A percentile compares a stretch with the other conserved stretches of the same genome.
Conservation (phyloP, 108 stramenopile species). For the Skeletonema grethae region DNA sequence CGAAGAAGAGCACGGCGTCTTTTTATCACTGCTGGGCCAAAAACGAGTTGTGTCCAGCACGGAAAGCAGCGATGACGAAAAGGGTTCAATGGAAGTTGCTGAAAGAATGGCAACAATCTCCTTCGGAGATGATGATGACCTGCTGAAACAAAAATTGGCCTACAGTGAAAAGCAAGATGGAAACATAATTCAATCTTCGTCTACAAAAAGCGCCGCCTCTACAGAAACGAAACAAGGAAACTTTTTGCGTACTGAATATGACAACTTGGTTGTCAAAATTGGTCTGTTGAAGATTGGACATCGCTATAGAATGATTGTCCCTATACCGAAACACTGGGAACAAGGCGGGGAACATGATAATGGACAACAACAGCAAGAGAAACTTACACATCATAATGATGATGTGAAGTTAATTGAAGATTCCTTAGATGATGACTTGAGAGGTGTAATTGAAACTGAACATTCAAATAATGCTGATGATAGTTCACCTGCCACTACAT, state of each 20-base stretch:
- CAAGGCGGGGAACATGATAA: neutral
- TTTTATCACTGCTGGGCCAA: constrained; percentile 19
- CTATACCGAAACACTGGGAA: constrained; percentile 11
- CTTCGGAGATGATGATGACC: neutral
- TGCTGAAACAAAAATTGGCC: neutral
- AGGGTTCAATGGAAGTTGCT: neutral
- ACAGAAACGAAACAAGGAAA: neutral
- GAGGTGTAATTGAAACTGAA: constrained; percentile 14
- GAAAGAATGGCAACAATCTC: neutral
- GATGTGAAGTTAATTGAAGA: constrained; percentile 21
- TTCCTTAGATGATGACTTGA: constrained; percentile 30
- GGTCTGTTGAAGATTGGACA: constrained; percentile 40
- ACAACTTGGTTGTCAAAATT: constrained; percentile 24
- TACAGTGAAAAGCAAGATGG: neutral
- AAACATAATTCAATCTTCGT: neutral
- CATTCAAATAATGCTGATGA: neutral
- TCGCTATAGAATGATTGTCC: constrained; percentile 31
- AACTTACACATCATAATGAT: neutral
- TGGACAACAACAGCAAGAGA: neutral
- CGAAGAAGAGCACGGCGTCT: constrained; percentile 17
- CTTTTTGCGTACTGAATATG: neutral
- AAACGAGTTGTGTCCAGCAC: neutral
- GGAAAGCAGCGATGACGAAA: neutral
- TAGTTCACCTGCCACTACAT: neutral
- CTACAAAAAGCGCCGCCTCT: neutral